phyloP scores from a whole-genome alignment of 2,329 filamentous ascomycete genomes.

The Aspergillus fijiensis region DNA sequence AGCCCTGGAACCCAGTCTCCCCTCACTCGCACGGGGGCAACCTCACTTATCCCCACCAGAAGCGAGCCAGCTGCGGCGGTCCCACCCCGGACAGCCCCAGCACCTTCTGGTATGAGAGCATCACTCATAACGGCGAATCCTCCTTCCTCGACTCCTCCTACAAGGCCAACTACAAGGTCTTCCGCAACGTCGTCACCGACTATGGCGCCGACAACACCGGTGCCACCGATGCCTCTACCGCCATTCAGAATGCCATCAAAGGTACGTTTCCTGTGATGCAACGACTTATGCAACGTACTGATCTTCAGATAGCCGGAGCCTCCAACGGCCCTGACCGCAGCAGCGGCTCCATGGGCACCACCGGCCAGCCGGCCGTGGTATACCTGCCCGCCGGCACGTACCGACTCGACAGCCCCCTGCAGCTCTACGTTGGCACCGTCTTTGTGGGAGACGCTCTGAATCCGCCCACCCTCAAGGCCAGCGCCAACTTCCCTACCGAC shows the following conservation, averaged over 20 bases:
- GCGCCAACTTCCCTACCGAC: constrained; percentile 52
- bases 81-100: constrained; percentile 9
- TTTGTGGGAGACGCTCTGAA: constrained; percentile 41
- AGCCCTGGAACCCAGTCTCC: constrained; percentile 19
- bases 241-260: constrained; percentile 33
- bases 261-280: constrained; percentile 16
- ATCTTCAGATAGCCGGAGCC: constrained; percentile 20
- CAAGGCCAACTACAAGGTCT: constrained; percentile 35
- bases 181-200: constrained; percentile 37
- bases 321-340: constrained; percentile 26
- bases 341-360: constrained; percentile 29
- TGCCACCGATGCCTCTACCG: constrained; percentile 26
- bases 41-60: neutral
- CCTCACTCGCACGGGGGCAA: constrained; percentile 12
- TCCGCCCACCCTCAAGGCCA: constrained; percentile 54
- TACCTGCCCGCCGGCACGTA: constrained; percentile 35
- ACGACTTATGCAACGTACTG: neutral
- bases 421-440: constrained; percentile 36
- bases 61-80: neutral
- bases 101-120: constrained; percentile 31
- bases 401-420: constrained; percentile 23
- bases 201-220: constrained; percentile 37
- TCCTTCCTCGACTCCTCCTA: constrained; percentile 25
- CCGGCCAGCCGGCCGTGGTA: constrained; percentile 31
- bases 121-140: constrained; percentile 30